Evolutionary conservation across 257 asterid genomes (phyloP), one percentile per base, ranked within the genome.

Genomic region (Solanum chilense): DNA sequence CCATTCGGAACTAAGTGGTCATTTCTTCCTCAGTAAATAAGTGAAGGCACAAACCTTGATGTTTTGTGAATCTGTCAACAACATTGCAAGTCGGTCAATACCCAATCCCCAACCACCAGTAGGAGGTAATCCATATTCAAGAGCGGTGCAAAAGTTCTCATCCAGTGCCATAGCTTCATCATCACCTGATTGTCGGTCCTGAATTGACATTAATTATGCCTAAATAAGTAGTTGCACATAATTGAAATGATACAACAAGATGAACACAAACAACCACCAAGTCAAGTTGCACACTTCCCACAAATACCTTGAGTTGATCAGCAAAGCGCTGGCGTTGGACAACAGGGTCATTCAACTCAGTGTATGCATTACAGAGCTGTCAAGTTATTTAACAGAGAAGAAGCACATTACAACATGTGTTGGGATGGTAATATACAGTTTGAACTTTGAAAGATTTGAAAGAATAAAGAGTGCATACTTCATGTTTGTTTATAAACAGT

Each of bases 101-200:
- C 99, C 99, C 89, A 96, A 80, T 77, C 99, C 99, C 99, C 99
- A 96, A 12, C 99, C 98, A 86, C 95, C 98, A 82, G 99, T 95
- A 35, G 99, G 99, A 86, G 98, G 98, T 71, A 96, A 89, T 56
- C 98, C 99, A 87, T 95, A 96, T 89, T 96, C 99, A 88, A 96
- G 99, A 82, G 98, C 96, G 2, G 95, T 93, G 85, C 97, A 94
- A 80, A 96, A 96, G 10, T 94, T 90, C 89, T 96, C 99, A 82
- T 95, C 99, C 89, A 94, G 88, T 49, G 96, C 98, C 99, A 96
- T 96, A 29, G 99, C 99, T 92, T 96, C 99, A 86, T 96, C 99
- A 90, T 96, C 98, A 81, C 99, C 99, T 3, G 96, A 95, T 93
- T 94, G 96, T 13, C 98, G 98, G 87, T 96, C 99, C 99, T 96